phyloP scores from a whole-genome alignment of 306 rosid species.

The Lathyrus oleraceus region DNA sequence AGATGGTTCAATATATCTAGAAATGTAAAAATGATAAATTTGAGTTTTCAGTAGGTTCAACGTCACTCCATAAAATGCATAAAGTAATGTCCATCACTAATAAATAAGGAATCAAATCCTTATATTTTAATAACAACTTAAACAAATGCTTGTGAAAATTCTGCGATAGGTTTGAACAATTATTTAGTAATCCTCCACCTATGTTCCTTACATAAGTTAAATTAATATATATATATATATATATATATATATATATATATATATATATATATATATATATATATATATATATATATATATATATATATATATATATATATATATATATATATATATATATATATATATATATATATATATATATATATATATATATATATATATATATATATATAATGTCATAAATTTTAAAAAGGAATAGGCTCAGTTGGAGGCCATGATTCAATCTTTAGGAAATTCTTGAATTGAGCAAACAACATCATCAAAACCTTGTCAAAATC shows the following conservation, averaged over 20 bases:
- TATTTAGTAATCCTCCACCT: constrained; percentile 18
- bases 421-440: constrained; percentile 74
- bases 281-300: background rate
- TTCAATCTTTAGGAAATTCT: constrained; percentile 75
- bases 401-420: constrained; percentile 42
- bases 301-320: background rate
- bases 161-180: constrained; percentile 1
- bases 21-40: too few species aligned
- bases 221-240: background rate
- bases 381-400: background rate
- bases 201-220: background rate
- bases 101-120: too few species aligned
- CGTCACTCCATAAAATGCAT: too few species aligned
- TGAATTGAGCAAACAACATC: constrained; percentile 68
- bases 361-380: background rate
- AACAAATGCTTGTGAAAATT: background rate
- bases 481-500: constrained; percentile 80
- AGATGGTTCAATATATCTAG: too few species aligned
- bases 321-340: background rate
- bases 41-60: too few species aligned
- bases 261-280: background rate
- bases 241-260: background rate
- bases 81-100: too few species aligned
- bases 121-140: background rate
- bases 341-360: background rate